Conservation (phyloP, 768 basidiomycete species). For the Hypsizygus marmoreus region DNA sequence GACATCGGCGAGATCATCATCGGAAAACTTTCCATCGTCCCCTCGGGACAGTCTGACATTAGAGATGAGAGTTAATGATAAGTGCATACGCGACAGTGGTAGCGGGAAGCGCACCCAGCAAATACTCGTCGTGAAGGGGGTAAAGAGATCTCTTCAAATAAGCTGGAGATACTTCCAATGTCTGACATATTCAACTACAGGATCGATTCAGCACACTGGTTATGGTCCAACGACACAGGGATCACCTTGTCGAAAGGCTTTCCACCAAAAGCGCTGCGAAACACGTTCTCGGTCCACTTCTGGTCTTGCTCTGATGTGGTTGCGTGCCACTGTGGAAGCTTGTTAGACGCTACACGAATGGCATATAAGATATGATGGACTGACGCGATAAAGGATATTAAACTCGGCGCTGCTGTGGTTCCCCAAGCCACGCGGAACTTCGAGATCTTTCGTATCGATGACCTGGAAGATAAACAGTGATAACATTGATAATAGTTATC, state of each 20-base stretch:
- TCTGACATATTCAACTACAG: conserved; percentile 23
- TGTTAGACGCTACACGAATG: background rate
- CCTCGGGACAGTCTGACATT: conserved; percentile 35
- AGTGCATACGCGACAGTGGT: background rate
- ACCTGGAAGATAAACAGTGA: conserved; percentile 18
- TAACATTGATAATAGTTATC: background rate
- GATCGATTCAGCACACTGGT: background rate
- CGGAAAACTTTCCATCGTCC: conserved; percentile 47
- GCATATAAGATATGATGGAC: conserved; percentile 2
- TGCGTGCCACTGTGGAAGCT: conserved; percentile 55
- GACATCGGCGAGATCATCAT: conserved; percentile 50
- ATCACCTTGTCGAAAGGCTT: conserved; percentile 38
- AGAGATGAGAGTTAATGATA: background rate
- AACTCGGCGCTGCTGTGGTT: conserved; percentile 72
- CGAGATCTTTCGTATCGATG: conserved; percentile 35
- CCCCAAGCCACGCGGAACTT: conserved; percentile 52
- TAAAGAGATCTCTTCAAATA: conserved; percentile 13
- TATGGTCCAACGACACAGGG: background rate
- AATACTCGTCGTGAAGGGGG: conserved; percentile 45
- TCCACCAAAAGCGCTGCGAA: conserved; percentile 40
- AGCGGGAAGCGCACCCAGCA: conserved; percentile 21
- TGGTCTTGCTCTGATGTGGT: conserved; percentile 50
- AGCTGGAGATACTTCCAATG: conserved; percentile 17
- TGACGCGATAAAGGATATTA: conserved; percentile 47
- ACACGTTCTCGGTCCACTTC: conserved; percentile 49